Evolutionary conservation across 2,329 filamentous ascomycete species (phyloP), one percentile per base, ranked within the genome.

Genomic region (Verticillium albo-atrum): DNA sequence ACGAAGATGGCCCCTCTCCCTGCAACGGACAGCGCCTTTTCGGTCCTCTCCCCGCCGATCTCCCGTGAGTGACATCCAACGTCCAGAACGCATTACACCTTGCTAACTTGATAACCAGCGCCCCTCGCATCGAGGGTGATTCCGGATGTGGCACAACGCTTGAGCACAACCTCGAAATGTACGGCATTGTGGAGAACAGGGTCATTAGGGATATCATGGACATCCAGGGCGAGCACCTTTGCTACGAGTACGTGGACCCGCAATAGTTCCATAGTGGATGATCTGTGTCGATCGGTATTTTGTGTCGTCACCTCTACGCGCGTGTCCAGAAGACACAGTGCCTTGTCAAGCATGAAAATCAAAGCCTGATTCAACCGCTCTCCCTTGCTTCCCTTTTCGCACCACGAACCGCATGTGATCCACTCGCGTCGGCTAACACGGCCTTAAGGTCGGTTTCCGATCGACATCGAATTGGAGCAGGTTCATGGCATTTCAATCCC

Each of bases 161-260:
- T 26, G 60, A 62, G 6, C 68, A 72, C 61, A 61, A 64, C 32
- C 32, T 72, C 26, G 62, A 68, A 51, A 67, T 70, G 68, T 62
- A 65, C 34, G 68, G 64, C 15, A 64, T 70, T n/a, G 60, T 68
- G 14, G 63, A 64, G 10, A 57, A 63, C 28, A 58, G 61, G 1
- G 68, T 60, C 6, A 63, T 72, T 20, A 59, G 57, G 2, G 68
- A 71, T 35, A 61, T 72, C 3, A 72, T 72, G 70, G 66, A 72
- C 60, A 66, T 68, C 32, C 42, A 58, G 9, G 64, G 57, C 55
- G 63, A 54, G 12, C 37, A 60, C 14, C 58, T 71, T 2, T 71
- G 69, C 35, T 67, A 66, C 55, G 64, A 70, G 35, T 71, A 71
- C 53, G 52, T 66, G 17, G 63, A 55, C 15, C 51, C 51, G 1